These are phyloP conservation scores for Penicillium palitans DNA, from an alignment of 2,329 filamentous ascomycete genomes.

Conservation along the genomic window DNA sequence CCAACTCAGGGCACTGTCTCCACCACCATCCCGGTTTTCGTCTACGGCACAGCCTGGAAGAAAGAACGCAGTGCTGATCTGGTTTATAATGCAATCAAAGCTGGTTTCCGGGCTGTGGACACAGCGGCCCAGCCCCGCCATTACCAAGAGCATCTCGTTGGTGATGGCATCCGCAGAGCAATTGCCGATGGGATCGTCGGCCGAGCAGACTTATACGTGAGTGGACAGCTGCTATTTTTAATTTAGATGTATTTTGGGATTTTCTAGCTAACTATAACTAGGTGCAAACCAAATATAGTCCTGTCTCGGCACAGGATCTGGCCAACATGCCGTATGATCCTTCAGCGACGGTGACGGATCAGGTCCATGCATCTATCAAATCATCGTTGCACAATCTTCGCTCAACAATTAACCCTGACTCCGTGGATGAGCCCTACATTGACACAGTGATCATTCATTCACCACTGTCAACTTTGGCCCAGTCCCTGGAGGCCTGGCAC, in stretches of 20 bases:
- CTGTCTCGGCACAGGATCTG: conserved; percentile 61
- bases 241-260: neutral
- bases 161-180: conserved; percentile 63
- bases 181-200: conserved; percentile 60
- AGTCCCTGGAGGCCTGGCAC: conserved; percentile 66
- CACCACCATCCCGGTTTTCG: conserved; percentile 46
- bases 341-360: conserved; percentile 58
- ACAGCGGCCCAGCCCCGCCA: conserved; percentile 77
- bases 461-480: conserved; percentile 51
- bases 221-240: conserved; percentile 23
- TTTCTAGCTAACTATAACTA: conserved; percentile 30
- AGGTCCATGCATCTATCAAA: conserved; percentile 66
- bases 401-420: conserved; percentile 22
- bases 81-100: conserved; percentile 66
- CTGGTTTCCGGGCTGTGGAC: conserved; percentile 72
- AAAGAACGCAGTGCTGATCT: conserved; percentile 65
- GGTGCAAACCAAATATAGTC: conserved; percentile 84
- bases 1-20: conserved; percentile 25
- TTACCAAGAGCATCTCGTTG: conserved; percentile 72
- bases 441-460: conserved; percentile 62
- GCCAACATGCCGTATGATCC: conserved; percentile 64
- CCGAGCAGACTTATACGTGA: conserved; percentile 64
- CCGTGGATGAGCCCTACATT: conserved; percentile 51
- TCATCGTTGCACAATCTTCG: conserved; percentile 66
- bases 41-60: conserved; percentile 90